Base-by-base conservation (phyloP, 352 stramenopile genomes). In the Pythium rishiriense region DNA sequence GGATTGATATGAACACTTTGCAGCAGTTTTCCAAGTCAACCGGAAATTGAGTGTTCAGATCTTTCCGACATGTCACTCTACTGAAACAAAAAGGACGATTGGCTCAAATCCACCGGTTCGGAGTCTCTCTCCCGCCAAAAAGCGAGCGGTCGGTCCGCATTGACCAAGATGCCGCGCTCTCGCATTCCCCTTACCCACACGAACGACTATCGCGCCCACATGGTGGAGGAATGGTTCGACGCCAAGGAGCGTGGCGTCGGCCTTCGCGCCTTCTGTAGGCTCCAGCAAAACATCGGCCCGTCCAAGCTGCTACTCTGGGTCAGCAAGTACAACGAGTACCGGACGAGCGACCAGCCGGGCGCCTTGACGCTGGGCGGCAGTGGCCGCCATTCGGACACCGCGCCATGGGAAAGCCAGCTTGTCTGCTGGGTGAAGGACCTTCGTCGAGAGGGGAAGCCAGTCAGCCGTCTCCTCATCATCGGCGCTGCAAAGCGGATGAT, bases 71-170 rank as follows among this genome's bases (percentile, higher is more conserved):
- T n/a, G n/a, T n/a, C n/a, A n/a, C n/a, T n/a, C n/a, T n/a, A n/a
- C n/a, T n/a, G n/a, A n/a, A n/a, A n/a, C n/a, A n/a, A n/a, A n/a
- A n/a, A n/a, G n/a, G n/a, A n/a, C n/a, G n/a, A n/a, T n/a, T n/a
- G n/a, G n/a, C n/a, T n/a, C n/a, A n/a, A n/a, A n/a, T n/a, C n/a
- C n/a, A n/a, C n/a, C n/a, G n/a, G n/a, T n/a, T n/a, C n/a, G n/a
- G n/a, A n/a, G n/a, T n/a, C n/a, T n/a, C n/a, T 55, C 48, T 42
- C 48, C 48, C 48, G 28, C 26, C 48, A 55, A 55, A 55, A 42
- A 14, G 11, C 22, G 12, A 7, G 33, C n/a, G n/a, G n/a, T n/a
- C n/a, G n/a, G n/a, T n/a, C n/a, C n/a, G n/a, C n/a, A 19, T 14
- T 31, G 3, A 31, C n/a, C n/a, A n/a, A 51, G 22, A 51, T 51